Base-by-base conservation (phyloP, 108 stramenopile species). In the Phaeodactylum tricornutum region DNA sequence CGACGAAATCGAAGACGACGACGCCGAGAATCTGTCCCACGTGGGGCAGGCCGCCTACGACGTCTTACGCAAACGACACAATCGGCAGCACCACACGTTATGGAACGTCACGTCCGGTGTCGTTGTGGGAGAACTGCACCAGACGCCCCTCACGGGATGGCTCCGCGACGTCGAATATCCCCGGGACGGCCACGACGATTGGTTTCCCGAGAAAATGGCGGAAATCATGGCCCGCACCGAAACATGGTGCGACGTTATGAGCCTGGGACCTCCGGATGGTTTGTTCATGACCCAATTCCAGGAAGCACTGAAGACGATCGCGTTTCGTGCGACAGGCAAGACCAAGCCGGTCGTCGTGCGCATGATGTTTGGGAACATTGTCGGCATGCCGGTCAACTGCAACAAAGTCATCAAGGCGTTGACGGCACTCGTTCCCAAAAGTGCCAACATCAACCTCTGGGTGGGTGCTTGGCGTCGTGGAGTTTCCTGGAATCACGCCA, bases 291-390 rank as follows among this genome's bases (percentile, higher is more conserved):
- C 40, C 21, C 8, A 51, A 15, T 72, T 72, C 29, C 19, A 58
- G 19, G 29, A 25, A 5, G 71, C 57, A 31, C 37, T 72, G 16
- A 23, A 39, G 24, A 49, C 31, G 23, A 0, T 72, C 0, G 66
- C 66, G 0, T n/a, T 14, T 15, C 25, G 30, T 21, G 21, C 37
- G 3, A 35, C 38, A 14, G 42, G 46, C 14, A 41, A 54, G 12
- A 52, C 62, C 0, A n/a, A n/a, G n/a, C n/a, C n/a, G n/a, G 37
- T 72, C 24, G 45, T 68, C 33, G 63, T 72, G 7, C 56, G 71
- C 22, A 59, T 72, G 57, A 63, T 72, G 51, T 63, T 67, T 60
- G 71, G 66, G 2, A 67, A 72, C 42, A 67, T 72, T 45, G 50
- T 57, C 15, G 66, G 71, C 31, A 67, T 67, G 66, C 71, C 71